Conservation (phyloP, 1,139 yeast species). For the Diutina pseudorugosa region DNA sequence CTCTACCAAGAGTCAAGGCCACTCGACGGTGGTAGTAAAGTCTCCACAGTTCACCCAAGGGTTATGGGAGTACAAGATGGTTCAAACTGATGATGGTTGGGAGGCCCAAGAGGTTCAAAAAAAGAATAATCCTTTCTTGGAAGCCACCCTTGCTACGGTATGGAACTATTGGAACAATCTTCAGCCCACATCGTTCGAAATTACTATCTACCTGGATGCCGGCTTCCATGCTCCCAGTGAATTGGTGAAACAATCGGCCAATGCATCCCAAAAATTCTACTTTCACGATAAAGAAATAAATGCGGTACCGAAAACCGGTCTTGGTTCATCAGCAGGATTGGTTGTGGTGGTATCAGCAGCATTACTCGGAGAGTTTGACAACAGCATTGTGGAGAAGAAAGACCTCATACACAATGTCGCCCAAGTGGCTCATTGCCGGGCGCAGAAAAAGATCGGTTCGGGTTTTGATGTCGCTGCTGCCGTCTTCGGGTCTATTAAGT, state of each 20-base stretch:
- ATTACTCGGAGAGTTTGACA: constrained; percentile 35
- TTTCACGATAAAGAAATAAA: constrained; percentile 50
- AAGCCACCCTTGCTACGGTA: constrained; percentile 46
- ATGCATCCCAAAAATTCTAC: constrained; percentile 34
- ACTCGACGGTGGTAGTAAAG: constrained; percentile 25
- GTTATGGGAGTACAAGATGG: constrained; percentile 46
- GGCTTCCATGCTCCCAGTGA: constrained; percentile 68
- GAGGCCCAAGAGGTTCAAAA: constrained; percentile 10
- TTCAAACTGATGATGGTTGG: constrained; percentile 4
- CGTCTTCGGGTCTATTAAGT: constrained; percentile 76
- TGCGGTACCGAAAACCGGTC: constrained; percentile 82
- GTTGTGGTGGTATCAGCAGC: constrained; percentile 75
- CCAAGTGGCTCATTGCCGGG: constrained; percentile 83
- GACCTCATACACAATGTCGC: constrained; percentile 61
- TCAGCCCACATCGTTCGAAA: constrained; percentile 19
- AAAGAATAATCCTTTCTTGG: constrained; percentile 63
- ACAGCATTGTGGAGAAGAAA: constrained; percentile 8
- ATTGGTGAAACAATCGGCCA: constrained; percentile 14
- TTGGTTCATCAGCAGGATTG: constrained; percentile 93
- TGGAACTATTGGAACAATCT: constrained; percentile 27
- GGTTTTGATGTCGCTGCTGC: constrained; percentile 98
- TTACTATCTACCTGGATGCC: constrained; percentile 72
- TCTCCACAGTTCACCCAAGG: constrained; percentile 78
- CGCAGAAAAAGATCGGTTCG: constrained; percentile 91
- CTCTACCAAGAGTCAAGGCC: not conserved